Conservation (phyloP, 2,329 filamentous ascomycete genomes). For the Colletotrichum abscissum region DNA sequence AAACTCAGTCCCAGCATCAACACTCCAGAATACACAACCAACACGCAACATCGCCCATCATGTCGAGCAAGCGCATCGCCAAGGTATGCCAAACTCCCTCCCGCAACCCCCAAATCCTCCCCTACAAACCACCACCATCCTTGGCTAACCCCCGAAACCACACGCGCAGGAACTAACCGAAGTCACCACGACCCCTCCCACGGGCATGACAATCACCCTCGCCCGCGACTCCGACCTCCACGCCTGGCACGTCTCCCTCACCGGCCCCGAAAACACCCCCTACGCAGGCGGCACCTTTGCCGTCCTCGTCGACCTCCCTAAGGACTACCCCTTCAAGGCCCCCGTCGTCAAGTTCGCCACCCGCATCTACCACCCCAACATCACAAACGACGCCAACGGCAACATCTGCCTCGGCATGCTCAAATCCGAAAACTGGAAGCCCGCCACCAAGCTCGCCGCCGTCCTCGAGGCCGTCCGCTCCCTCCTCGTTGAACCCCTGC, state of each 20-base stretch:
- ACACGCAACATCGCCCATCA: conserved; percentile 38
- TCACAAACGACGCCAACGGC: conserved; percentile 87
- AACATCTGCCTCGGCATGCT: conserved; percentile 88
- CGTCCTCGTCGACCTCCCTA: conserved; percentile 77
- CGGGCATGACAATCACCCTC: conserved; percentile 59
- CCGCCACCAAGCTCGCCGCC: conserved; percentile 78
- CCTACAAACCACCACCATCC: conserved; percentile 37
- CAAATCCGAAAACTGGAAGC: conserved; percentile 92
- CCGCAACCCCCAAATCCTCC: neutral
- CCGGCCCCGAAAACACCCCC: conserved; percentile 55
- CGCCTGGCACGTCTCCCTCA: conserved; percentile 62
- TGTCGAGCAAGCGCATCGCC: conserved; percentile 58
- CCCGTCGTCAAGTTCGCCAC: conserved; percentile 84
- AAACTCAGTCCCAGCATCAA: conserved; percentile 3
- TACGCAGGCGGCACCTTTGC: conserved; percentile 79
- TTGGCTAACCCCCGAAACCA: conserved; percentile 1
- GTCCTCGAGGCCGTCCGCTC: conserved; percentile 82
- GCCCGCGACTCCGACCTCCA: conserved; percentile 60
- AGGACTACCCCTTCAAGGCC: conserved; percentile 91
- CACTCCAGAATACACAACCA: neutral
- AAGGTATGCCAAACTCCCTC: conserved; percentile 46
- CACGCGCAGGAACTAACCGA: conserved; percentile 62
- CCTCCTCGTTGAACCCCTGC: conserved; percentile 83
- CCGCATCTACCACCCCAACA: conserved; percentile 95
- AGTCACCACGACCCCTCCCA: conserved; percentile 58